Base-by-base conservation (phyloP, 345 rosid genomes). In the Reutealis trisperma region DNA sequence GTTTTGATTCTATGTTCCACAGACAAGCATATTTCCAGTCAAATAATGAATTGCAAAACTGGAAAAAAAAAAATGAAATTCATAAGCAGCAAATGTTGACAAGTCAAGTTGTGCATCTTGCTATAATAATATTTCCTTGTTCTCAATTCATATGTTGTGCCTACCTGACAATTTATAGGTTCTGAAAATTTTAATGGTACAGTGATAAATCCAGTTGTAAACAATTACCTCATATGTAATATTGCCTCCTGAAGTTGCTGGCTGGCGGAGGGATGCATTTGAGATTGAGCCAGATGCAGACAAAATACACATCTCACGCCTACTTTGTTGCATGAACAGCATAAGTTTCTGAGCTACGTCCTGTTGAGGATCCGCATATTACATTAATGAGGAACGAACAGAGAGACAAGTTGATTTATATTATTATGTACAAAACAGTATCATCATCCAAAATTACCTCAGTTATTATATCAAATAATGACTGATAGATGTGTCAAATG, bases 231-330 rank as follows among this genome's bases (percentile, higher is more conserved):
- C 93, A 71, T 90, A 96, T 37, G 94, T 84, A 71, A 90, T 87
- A 82, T 66, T 90, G 80, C 93, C 93, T 65, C 97, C 98, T 63
- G 98, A 88, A 64, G 90, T 83, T 63, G 91, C 93, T 49, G 91
- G 90, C 84, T 96, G 97, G 75, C 90, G 86, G 71, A 96, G 90
- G 61, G 96, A 86, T 73, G 88, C 98, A 77, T 83, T 91, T 69
- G 93, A 89, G 76, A 96, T 85, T 65, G 94, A 67, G 79, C 99
- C 97, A 70, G 93, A 90, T 62, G 97, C 99, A 81, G 99, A 96
- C 49, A 96, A 83, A 74, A 96, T 77, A 75, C 98, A 96, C 72
- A 91, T 71, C 73, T 96, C 96, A 41, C 90, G 91, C 82, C 88
- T 91, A 83, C 90, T 88, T 85, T 92, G 93, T 86, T 90, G 93